phyloP scores from a whole-genome alignment of 345 rosid genomes.

The Eutrema japonicum region DNA sequence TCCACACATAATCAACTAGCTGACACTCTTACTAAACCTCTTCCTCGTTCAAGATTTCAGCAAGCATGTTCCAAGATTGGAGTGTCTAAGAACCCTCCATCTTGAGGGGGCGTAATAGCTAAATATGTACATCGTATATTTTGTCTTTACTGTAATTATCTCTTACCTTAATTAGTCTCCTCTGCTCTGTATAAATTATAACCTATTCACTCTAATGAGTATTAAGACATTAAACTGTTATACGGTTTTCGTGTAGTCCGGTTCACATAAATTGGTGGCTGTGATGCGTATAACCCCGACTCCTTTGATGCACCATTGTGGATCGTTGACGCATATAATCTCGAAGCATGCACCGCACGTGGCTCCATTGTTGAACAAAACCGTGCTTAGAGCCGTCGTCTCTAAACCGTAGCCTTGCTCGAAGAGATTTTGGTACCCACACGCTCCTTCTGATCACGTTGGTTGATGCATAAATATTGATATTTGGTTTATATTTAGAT shows the following conservation, averaged over 20 bases:
- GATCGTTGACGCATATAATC: conserved; percentile 49
- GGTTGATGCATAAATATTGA: not conserved
- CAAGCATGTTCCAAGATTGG: too few species aligned
- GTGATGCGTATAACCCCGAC: conserved; percentile 51
- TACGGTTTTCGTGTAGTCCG: conserved; percentile 36
- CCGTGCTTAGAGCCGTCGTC: conserved; percentile 88
- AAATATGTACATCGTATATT: too few species aligned
- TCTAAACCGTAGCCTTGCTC: conserved; percentile 84
- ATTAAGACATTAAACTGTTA: too few species aligned
- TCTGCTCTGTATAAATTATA: too few species aligned
- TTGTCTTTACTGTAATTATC: too few species aligned
- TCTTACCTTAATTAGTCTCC: too few species aligned
- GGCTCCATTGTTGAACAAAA: conserved; percentile 74
- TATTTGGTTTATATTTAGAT: not conserved
- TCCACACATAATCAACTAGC: too few species aligned
- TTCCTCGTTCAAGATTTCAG: too few species aligned
- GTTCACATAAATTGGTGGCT: conserved; percentile 61
- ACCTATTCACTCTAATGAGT: too few species aligned
- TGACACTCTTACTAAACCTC: too few species aligned
- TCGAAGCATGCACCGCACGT: conserved; percentile 82
- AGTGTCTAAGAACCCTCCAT: too few species aligned
- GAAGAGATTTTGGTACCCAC: conserved; percentile 82
- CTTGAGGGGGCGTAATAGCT: too few species aligned
- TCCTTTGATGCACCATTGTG: conserved; percentile 51
- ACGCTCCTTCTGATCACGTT: conserved; percentile 70